These are phyloP conservation scores for Daldinia childiae DNA, from an alignment of 495 filamentous ascomycete species.

Conservation along the genomic window DNA sequence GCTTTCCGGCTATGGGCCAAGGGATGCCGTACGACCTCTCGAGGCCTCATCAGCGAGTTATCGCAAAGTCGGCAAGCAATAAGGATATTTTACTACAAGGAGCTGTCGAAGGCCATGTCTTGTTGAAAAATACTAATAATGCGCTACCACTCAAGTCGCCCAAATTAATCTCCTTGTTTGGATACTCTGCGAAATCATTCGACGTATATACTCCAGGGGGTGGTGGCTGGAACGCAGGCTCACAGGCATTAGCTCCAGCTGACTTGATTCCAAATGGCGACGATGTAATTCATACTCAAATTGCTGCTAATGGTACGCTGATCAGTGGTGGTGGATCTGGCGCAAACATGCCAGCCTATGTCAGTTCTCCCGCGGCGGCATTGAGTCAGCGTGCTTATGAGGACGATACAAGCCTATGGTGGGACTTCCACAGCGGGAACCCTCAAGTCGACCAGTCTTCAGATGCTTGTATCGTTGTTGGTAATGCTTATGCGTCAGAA, in stretches of 20 bases:
- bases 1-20: constrained; percentile 56
- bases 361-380: constrained; percentile 67
- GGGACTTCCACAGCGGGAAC: constrained; percentile 54
- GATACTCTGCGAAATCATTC: constrained; percentile 60
- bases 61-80: constrained; percentile 56
- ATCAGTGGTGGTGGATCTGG: constrained; percentile 69
- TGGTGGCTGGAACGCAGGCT: constrained; percentile 39
- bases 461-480: constrained; percentile 73
- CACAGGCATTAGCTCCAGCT: constrained; percentile 51
- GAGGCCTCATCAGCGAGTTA: constrained; percentile 60
- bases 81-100: constrained; percentile 55
- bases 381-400: constrained; percentile 62
- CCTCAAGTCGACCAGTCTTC: constrained; percentile 58
- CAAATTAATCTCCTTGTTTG: constrained; percentile 59
- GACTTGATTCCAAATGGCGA: constrained; percentile 45
- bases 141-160: constrained; percentile 65
- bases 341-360: constrained; percentile 61
- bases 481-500: constrained; percentile 69
- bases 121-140: constrained; percentile 68
- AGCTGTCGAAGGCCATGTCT: constrained; percentile 65
- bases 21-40: constrained; percentile 63
- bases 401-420: constrained; percentile 65
- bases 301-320: constrained; percentile 62
- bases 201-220: constrained; percentile 49
- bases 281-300: constrained; percentile 45